These are phyloP conservation scores for Solanum ossicruentum DNA, from an alignment of 257 asterid genomes.

Conservation along the genomic window DNA sequence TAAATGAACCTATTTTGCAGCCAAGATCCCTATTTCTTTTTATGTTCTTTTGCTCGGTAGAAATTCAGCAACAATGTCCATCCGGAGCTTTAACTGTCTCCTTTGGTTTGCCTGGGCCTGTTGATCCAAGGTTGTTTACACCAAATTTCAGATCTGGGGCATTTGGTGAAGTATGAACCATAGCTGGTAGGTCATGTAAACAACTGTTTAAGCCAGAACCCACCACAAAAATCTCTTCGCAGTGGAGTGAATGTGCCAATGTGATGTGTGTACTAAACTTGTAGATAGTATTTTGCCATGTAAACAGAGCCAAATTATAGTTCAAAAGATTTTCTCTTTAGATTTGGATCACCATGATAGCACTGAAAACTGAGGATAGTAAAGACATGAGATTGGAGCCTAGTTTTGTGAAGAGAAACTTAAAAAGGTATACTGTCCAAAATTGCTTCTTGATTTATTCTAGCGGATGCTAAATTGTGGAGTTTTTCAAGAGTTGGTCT, in stretches of 20 bases:
- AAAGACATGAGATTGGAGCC: neutral
- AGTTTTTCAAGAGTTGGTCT: neutral
- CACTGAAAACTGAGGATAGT: neutral
- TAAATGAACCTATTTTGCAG: neutral
- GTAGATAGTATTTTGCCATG: neutral
- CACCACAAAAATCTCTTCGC: neutral
- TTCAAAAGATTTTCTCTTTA: neutral
- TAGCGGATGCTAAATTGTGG: neutral
- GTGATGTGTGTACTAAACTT: neutral
- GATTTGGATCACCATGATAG: neutral
- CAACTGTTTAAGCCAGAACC: neutral
- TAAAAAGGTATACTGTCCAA: neutral
- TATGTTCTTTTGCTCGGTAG: neutral
- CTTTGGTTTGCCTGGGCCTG: conserved; percentile 39
- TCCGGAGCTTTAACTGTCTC: conserved; percentile 61
- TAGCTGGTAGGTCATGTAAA: neutral
- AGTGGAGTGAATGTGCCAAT: neutral
- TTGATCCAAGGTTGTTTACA: conserved; percentile 52
- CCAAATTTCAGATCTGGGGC: conserved; percentile 56
- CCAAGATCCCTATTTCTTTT: neutral
- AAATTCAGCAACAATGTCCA: conserved; percentile 55
- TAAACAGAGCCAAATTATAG: neutral
- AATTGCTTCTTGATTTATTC: neutral
- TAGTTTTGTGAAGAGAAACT: neutral
- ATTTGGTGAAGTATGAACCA: conserved; percentile 33